Percentiles rank a stretch among this genome's conserved stretches.
Evolutionary conservation across 306 rosid species (phyloP).

Genomic region (Medicago lupulina): DNA sequence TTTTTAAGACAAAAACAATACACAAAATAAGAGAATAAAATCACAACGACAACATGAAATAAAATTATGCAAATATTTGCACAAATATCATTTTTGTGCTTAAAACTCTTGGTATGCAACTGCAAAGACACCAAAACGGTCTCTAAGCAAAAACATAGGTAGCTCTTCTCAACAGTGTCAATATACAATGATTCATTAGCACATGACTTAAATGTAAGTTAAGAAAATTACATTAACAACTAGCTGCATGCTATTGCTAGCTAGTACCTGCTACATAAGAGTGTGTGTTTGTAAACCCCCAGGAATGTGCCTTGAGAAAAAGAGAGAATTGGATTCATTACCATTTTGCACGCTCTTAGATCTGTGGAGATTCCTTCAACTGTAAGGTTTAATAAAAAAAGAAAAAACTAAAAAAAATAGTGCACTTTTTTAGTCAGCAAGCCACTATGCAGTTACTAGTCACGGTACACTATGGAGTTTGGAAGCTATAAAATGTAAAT

Average conservation of each 20-base stretch:
- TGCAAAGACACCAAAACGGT: no score
- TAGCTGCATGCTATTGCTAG: background rate
- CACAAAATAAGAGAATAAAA: no score
- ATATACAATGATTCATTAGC: no score
- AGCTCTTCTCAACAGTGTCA: no score
- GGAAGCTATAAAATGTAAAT: background rate
- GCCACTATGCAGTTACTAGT: background rate
- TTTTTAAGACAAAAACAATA: no score
- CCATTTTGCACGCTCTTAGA: constrained; percentile 34
- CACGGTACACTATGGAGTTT: background rate
- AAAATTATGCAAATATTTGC: no score
- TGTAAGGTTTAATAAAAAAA: constrained; percentile 30
- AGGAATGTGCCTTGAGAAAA: background rate
- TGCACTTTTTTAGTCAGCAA: constrained; percentile 7
- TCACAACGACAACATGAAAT: no score
- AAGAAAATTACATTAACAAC: background rate
- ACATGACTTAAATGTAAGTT: no score
- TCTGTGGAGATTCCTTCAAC: constrained; percentile 35
- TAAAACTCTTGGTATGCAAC: no score
- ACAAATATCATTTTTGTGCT: no score
- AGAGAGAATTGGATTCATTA: constrained; percentile 31
- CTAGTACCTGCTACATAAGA: background rate
- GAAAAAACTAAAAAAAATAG: background rate
- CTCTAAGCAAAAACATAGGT: no score
- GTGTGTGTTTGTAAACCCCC: constrained; percentile 16